These are phyloP conservation scores for Achaetomium macrosporum DNA, from an alignment of 2,329 filamentous ascomycete species.

Conservation along the genomic window DNA sequence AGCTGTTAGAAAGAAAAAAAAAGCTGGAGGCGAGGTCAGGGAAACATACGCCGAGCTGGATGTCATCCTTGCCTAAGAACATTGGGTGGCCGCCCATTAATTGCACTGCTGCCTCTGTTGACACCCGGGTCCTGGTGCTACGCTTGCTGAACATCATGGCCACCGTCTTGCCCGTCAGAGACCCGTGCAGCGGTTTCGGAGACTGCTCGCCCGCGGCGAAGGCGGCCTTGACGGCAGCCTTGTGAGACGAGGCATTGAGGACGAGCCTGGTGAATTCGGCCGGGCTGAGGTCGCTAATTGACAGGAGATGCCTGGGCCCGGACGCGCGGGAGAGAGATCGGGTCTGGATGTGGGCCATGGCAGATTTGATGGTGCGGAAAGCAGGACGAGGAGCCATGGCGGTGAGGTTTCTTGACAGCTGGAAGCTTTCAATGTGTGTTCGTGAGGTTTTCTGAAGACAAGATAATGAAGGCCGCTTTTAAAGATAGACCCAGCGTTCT, in stretches of 20 bases:
- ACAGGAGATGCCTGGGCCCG: slow-evolving; percentile 77
- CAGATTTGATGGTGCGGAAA: slow-evolving; percentile 24
- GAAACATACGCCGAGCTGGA: slow-evolving; percentile 73
- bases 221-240: slow-evolving; percentile 63
- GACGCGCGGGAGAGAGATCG: slow-evolving; percentile 39
- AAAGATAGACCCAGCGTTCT: neutral
- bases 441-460: neutral
- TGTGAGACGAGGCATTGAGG: slow-evolving; percentile 72
- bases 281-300: slow-evolving; percentile 78
- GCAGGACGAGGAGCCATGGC: slow-evolving; percentile 22
- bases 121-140: slow-evolving; percentile 87
- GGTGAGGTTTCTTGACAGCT: neutral
- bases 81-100: slow-evolving; percentile 88
- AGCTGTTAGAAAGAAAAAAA: neutral
- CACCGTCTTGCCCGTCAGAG: slow-evolving; percentile 70
- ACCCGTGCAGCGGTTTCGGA: slow-evolving; percentile 52
- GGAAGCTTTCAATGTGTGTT: neutral
- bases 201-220: slow-evolving; percentile 42
- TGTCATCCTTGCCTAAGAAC: slow-evolving; percentile 94
- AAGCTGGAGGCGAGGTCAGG: slow-evolving; percentile 19
- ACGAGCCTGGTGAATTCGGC: slow-evolving; percentile 76
- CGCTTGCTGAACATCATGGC: slow-evolving; percentile 98
- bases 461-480: neutral
- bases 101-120: slow-evolving; percentile 85
- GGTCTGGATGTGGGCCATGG: slow-evolving; percentile 32